phyloP scores from a whole-genome alignment of 192 early-diverging fungal species.

The Irineochytrium annulatum region DNA sequence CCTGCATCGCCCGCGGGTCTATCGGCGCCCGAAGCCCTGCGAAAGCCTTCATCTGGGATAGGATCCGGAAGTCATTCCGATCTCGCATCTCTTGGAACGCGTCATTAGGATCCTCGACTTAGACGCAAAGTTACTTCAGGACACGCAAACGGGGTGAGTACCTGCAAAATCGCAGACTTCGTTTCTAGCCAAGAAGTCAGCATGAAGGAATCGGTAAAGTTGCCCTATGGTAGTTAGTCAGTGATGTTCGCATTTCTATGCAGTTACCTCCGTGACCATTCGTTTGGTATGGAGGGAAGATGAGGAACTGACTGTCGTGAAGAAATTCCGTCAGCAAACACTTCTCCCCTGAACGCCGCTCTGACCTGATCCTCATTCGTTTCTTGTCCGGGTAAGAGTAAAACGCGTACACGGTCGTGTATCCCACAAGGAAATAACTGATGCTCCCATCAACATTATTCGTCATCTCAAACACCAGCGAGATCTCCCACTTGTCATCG shows the following conservation, averaged over 20 bases:
- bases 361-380: slow-evolving; percentile 85
- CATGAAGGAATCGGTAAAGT: slow-evolving; percentile 14
- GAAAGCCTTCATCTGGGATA: slow-evolving; percentile 56
- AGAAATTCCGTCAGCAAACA: background rate
- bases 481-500: slow-evolving; percentile 78
- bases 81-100: slow-evolving; percentile 83
- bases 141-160: background rate
- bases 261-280: slow-evolving; percentile 72
- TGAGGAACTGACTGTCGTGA: slow-evolving; percentile 89
- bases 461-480: slow-evolving; percentile 11
- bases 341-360: background rate
- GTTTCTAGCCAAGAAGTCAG: slow-evolving; percentile 14
- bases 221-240: slow-evolving; percentile 3
- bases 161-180: slow-evolving; percentile 15
- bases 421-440: slow-evolving; percentile 77
- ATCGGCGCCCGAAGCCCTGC: slow-evolving; percentile 63
- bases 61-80: slow-evolving; percentile 67
- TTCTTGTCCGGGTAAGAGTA: slow-evolving; percentile 74
- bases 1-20: slow-evolving; percentile 32
- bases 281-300: slow-evolving; percentile 85
- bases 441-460: slow-evolving; percentile 33
- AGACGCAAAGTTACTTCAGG: background rate
- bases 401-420: slow-evolving; percentile 79
- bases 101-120: slow-evolving; percentile 92
- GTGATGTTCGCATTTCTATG: background rate